Evolutionary conservation across 2,329 filamentous ascomycete genomes (phyloP).

Genomic region (Zarea fungicola): DNA sequence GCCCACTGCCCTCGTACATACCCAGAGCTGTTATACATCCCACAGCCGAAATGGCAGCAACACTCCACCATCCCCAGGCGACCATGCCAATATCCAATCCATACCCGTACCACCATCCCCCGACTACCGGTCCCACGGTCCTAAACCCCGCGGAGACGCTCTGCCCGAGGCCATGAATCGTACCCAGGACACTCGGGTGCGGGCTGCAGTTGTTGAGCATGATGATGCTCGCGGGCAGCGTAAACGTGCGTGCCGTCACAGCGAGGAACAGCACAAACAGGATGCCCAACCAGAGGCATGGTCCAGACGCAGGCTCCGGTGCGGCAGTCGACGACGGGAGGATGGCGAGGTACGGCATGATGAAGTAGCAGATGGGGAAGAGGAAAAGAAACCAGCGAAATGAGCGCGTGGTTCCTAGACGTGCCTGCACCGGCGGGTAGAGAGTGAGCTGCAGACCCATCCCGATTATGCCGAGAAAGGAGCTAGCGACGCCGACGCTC

Average conservation of each 20-base stretch:
- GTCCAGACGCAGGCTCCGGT: constrained; percentile 39
- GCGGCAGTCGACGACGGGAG: constrained; percentile 46
- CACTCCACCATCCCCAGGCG: constrained; percentile 43
- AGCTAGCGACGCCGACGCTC: constrained; percentile 63
- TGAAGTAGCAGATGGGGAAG: constrained; percentile 62
- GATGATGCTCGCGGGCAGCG: constrained; percentile 53
- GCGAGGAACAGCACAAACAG: constrained; percentile 60
- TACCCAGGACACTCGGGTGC: constrained; percentile 52
- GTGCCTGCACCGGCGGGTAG: constrained; percentile 60
- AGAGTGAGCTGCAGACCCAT: constrained; percentile 64
- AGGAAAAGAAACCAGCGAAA: constrained; percentile 61
- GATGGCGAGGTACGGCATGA: constrained; percentile 62
- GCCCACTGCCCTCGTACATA: constrained; percentile 60
- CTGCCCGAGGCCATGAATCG: constrained; percentile 50
- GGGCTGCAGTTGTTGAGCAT: constrained; percentile 57
- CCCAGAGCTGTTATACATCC: constrained; percentile 55
- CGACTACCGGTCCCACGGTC: constrained; percentile 45
- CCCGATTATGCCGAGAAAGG: constrained; percentile 63
- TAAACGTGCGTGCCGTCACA: constrained; percentile 68
- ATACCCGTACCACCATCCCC: constrained; percentile 43
- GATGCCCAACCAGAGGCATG: constrained; percentile 56
- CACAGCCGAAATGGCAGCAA: constrained; percentile 45
- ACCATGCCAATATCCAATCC: constrained; percentile 42
- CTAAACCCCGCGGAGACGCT: constrained; percentile 45
- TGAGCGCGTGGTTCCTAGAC: constrained; percentile 61